Conservation (phyloP, 495 filamentous ascomycete species). For the Xylaria longipes region DNA sequence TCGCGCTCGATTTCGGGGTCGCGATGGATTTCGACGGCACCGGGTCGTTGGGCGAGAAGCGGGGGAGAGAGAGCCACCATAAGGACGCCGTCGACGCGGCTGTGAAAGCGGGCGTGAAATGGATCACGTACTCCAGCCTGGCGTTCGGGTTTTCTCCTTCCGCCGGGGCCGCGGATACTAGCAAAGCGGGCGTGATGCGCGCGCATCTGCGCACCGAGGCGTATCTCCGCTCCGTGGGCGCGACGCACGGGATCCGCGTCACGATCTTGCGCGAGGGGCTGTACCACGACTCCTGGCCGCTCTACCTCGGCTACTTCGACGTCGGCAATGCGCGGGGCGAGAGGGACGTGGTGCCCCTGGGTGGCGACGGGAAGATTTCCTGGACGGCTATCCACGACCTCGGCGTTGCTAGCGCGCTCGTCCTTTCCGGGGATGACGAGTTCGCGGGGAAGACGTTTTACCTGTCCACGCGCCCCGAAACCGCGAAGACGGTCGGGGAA, state of each 20-base stretch:
- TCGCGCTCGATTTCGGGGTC: slow-evolving; percentile 33
- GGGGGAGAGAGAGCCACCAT: slow-evolving; percentile 55
- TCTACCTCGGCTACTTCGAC: slow-evolving; percentile 71
- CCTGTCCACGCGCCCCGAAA: slow-evolving; percentile 37
- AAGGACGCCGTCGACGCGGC: slow-evolving; percentile 64
- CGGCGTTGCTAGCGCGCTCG: slow-evolving; percentile 47
- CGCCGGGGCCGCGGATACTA: neutral
- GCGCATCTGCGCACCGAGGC: slow-evolving; percentile 69
- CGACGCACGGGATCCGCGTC: slow-evolving; percentile 41
- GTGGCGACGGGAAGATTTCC: slow-evolving; percentile 48
- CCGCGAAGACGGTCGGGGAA: slow-evolving; percentile 42
- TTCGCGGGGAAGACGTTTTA: slow-evolving; percentile 48
- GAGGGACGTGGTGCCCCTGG: slow-evolving; percentile 40
- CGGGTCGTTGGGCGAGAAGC: slow-evolving; percentile 23
- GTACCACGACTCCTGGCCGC: slow-evolving; percentile 71
- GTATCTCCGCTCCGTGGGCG: slow-evolving; percentile 53
- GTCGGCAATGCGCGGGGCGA: slow-evolving; percentile 29
- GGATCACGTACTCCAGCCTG: slow-evolving; percentile 73
- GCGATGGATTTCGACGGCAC: slow-evolving; percentile 23
- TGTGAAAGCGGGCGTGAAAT: slow-evolving; percentile 59
- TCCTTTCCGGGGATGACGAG: slow-evolving; percentile 38
- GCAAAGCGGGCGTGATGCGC: slow-evolving; percentile 65
- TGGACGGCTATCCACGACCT: slow-evolving; percentile 56
- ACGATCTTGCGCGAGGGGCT: slow-evolving; percentile 68
- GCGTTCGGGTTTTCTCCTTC: slow-evolving; percentile 38